Conservation (phyloP, 2,329 filamentous ascomycete species). For the Anisogramma anomala region DNA sequence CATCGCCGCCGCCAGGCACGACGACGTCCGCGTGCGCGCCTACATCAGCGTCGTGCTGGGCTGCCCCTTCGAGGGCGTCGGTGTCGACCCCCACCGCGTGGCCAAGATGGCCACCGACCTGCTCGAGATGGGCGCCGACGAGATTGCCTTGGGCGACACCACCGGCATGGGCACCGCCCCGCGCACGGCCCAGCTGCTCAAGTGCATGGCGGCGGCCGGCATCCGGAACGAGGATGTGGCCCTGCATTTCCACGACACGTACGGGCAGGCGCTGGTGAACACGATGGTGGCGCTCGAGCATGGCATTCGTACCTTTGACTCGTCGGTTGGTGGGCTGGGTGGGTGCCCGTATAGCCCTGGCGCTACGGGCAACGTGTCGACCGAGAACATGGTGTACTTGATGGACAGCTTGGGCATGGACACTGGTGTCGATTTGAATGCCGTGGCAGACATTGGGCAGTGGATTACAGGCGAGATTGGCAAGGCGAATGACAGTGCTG, state of each 20-base stretch:
- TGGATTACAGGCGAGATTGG: conserved; percentile 60
- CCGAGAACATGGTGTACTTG: conserved; percentile 74
- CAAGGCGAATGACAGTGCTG: conserved; percentile 51
- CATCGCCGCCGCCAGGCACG: conserved; percentile 50
- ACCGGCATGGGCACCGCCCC: conserved; percentile 82
- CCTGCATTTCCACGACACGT: conserved; percentile 84
- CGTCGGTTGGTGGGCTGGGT: conserved; percentile 67
- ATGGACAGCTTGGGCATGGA: conserved; percentile 62
- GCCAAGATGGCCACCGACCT: conserved; percentile 57
- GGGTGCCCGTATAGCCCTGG: conserved; percentile 80
- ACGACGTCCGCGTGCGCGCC: conserved; percentile 57
- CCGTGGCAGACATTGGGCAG: conserved; percentile 54
- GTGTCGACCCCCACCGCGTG: conserved; percentile 51
- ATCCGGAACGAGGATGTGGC: conserved; percentile 61
- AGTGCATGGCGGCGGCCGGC: conserved; percentile 53
- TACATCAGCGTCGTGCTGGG: conserved; percentile 74
- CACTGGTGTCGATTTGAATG: conserved; percentile 60
- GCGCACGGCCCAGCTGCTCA: conserved; percentile 51
- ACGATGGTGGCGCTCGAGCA: conserved; percentile 65
- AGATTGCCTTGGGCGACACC: conserved; percentile 83
- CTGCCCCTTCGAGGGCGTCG: conserved; percentile 62
- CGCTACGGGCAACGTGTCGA: conserved; percentile 76
- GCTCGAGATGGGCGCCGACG: conserved; percentile 78
- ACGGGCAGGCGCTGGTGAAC: conserved; percentile 76
- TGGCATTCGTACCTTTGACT: conserved; percentile 69